Base-by-base conservation (phyloP, 23 red algal genomes). In the Gracilaria domingensis region DNA sequence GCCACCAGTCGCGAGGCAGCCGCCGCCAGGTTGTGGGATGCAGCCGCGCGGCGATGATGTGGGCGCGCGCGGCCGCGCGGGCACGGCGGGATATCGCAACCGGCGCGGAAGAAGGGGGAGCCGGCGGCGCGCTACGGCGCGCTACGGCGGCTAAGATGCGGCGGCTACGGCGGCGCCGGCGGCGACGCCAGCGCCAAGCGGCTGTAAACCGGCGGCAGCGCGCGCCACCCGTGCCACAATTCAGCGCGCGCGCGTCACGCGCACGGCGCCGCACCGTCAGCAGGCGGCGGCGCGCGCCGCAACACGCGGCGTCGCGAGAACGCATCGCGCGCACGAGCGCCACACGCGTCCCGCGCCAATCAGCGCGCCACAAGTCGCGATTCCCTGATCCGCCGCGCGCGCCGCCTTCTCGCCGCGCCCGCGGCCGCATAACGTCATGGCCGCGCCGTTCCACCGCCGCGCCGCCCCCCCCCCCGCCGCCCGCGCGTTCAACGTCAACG, bases 401-500 rank as follows among this genome's bases (percentile, higher is more conserved):
- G 35, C 44, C 54, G 78, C 78, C 18, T 58, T 39, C 7, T 53
- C 65, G 29, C 83, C 60, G 36, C 62, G 21, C 55, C 57, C n/a
- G n/a, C n/a, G n/a, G 50, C 80, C 53, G 0, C 42, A 38, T 87
- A 56, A 50, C 65, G 45, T 57, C 84, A 57, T 62, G 35, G 26
- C 29, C 55, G 24, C 55, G 4, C 13, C 24, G 59, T 55, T 7
- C 79, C 38, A 7, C 21, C 0, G 11, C 4, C 54, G 20, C 38
- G 23, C 17, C 54, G n/a, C 21, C 14, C 16, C 4, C 12, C 76
- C 58, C 37, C 5, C 74, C 13, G 49, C 18, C 8, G 79, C 21
- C 26, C 54, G 23, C 54, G 33, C 79, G 53, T 25, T n/a, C 55
- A 85, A 69, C 81, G 57, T 69, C 81, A 85, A 50, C 65, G 81